phyloP scores from a whole-genome alignment of 2,329 filamentous ascomycete genomes.

The Cercospora sesami region DNA sequence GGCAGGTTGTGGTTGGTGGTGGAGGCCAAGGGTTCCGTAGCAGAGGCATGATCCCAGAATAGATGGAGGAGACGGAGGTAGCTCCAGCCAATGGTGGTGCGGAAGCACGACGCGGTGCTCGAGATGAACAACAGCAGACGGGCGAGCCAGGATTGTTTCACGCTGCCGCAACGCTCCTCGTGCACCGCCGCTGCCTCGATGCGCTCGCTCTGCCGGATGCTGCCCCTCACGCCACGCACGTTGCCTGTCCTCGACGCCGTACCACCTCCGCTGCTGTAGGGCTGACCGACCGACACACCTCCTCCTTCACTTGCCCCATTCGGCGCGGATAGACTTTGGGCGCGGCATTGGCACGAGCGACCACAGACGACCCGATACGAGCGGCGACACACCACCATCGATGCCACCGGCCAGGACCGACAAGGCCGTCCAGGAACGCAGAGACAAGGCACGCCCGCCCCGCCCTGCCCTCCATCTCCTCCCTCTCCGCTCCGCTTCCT shows the following conservation, averaged over 20 bases:
- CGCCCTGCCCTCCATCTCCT: not conserved
- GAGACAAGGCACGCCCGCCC: constrained; percentile 34
- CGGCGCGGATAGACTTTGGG: constrained; percentile 7
- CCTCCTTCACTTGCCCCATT: constrained; percentile 9
- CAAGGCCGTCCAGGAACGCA: constrained; percentile 39
- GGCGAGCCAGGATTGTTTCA: not conserved
- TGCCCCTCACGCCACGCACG: not conserved
- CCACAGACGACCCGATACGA: not conserved
- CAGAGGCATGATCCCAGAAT: constrained; percentile 1
- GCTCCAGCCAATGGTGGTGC: not conserved
- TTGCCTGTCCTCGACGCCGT: not conserved
- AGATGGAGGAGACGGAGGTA: constrained; percentile 5
- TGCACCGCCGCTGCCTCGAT: not conserved
- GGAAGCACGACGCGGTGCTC: not conserved
- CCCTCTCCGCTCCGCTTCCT: not conserved
- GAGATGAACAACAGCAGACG: not conserved
- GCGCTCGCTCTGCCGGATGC: not conserved
- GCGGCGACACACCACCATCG: constrained; percentile 2
- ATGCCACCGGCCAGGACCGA: constrained; percentile 37
- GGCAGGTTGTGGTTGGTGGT: not conserved
- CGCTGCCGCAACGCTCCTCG: not conserved
- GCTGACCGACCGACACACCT: not conserved
- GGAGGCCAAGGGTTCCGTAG: not conserved
- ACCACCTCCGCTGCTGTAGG: not conserved
- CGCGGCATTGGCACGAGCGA: not conserved